Evolutionary conservation across 345 rosid species (phyloP), one percentile per base, ranked within the genome.

Genomic region (Eucalyptus victrix): DNA sequence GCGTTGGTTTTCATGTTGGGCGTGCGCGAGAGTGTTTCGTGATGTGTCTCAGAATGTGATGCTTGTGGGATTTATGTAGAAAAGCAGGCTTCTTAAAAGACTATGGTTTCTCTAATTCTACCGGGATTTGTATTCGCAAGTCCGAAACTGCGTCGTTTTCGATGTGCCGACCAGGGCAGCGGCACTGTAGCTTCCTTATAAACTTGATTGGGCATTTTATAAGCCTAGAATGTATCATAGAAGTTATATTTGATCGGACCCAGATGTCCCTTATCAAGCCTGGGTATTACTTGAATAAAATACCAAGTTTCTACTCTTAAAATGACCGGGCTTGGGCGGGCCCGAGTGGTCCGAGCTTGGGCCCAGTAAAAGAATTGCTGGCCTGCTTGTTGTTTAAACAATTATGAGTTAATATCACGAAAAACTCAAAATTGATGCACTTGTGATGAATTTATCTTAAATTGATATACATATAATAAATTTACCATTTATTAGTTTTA

Each of bases 231-330:
- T 24, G 67, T 3, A 5, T 1, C 1, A 12, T 2, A 26, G 67
- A 58, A 12, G 58, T 21, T 1, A 58, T 60, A 26, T 26, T 26
- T 62, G 5, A 13, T 4, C 72, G 9, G 37, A 1, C 37, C 72
- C 0, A 30, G 4, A 30, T 30, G 72, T 1, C 7, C 67, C 0
- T 26, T 60, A 12, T 0, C 76, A 15, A 4, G 21, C 76, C 76
- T 1, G 2, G 58, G 58, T 21, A 53, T 53, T 53, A 53, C 26
- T 53, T 19, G 11, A 21, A 53, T 9, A 53, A 53, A 21, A 53
- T 53, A 53, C 26, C 58, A 53, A 53, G 24, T 53, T 53, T 53
- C 11, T 53, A 53, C 58, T 53, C 58, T 53, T 53, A 53, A 53
- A 53, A 8, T 8, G 58, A 21, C 26, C 26, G 11, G 58, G 56